Conservation (phyloP, 2,329 filamentous ascomycete species). For the Beauveria sp. region DNA sequence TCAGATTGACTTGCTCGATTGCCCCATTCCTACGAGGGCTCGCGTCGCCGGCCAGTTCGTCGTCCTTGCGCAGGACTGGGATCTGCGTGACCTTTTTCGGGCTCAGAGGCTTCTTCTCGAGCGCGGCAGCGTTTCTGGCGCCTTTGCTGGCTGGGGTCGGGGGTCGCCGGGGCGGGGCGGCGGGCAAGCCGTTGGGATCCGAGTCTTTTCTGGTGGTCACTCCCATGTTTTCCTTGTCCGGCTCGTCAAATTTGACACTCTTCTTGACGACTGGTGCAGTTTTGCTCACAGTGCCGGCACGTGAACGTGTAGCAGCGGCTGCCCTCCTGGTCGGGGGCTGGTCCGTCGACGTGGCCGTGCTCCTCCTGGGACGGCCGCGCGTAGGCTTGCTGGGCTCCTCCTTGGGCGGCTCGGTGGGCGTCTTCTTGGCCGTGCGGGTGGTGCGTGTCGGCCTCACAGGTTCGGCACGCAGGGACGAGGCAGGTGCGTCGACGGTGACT, state of each 20-base stretch:
- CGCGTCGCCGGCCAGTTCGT: slow-evolving; percentile 50
- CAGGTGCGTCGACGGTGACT: slow-evolving; percentile 16
- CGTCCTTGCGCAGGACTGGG: slow-evolving; percentile 33
- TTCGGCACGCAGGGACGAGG: slow-evolving; percentile 11
- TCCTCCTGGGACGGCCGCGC: slow-evolving; percentile 39
- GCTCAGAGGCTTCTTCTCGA: slow-evolving; percentile 47
- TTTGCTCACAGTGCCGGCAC: slow-evolving; percentile 17
- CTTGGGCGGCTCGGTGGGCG: slow-evolving; percentile 19
- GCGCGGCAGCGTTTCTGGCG: slow-evolving; percentile 27
- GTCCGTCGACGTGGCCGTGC: slow-evolving; percentile 19
- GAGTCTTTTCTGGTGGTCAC: slow-evolving; percentile 34
- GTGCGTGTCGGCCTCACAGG: slow-evolving; percentile 23
- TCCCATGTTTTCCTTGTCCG: slow-evolving; percentile 56
- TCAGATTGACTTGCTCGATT: slow-evolving; percentile 22
- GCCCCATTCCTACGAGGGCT: slow-evolving; percentile 39
- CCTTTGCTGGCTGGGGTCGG: slow-evolving; percentile 24
- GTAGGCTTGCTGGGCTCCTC: slow-evolving; percentile 24
- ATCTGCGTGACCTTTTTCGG: slow-evolving; percentile 59
- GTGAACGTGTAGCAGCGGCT: slow-evolving; percentile 14
- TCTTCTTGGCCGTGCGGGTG: slow-evolving; percentile 18
- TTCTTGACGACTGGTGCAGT: slow-evolving; percentile 38
- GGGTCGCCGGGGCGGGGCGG: slow-evolving; percentile 37
- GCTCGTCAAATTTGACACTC: slow-evolving; percentile 55
- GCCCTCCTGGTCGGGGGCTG: slow-evolving; percentile 15
- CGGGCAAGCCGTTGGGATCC: slow-evolving; percentile 28